phyloP scores from a whole-genome alignment of 202 grass and related monocot species.

The Carex arenaria region DNA sequence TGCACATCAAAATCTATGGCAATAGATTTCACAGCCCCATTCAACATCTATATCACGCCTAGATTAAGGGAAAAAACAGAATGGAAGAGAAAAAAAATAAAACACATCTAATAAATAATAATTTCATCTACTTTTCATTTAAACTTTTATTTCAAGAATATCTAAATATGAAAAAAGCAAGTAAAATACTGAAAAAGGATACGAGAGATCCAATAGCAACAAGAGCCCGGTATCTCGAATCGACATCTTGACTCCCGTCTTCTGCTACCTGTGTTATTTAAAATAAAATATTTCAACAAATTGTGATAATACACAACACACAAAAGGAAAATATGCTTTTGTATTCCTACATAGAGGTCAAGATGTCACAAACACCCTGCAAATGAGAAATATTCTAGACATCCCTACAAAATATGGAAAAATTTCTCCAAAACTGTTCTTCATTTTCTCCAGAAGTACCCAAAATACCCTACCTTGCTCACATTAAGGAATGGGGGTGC shows the following conservation, averaged over 20 bases:
- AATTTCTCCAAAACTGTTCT: background rate
- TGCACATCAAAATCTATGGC: constrained; percentile 84
- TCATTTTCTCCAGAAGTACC: background rate
- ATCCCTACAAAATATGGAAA: background rate
- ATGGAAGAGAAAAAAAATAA: constrained; percentile 4
- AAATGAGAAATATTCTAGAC: background rate
- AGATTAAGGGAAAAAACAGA: constrained; percentile 37
- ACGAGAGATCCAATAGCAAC: constrained; percentile 83
- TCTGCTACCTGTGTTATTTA: constrained; percentile 66
- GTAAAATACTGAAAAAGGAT: constrained; percentile 55
- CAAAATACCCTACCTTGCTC: background rate
- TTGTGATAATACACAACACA: background rate
- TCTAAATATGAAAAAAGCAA: background rate
- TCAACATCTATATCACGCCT: constrained; percentile 56
- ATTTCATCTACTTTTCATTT: background rate
- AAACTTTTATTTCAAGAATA: background rate
- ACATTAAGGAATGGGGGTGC: background rate
- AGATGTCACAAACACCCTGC: background rate
- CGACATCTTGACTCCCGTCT: constrained; percentile 67
- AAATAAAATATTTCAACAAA: constrained; percentile 25
- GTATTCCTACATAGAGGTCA: background rate
- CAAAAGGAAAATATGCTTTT: background rate
- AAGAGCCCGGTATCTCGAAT: constrained; percentile 75
- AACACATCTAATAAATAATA: constrained; percentile 1
- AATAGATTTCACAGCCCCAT: constrained; percentile 76